A percentile compares a stretch with the other conserved stretches of the same genome.
These are phyloP conservation scores for Suhomyces maxii DNA, from an alignment of 1,139 yeast genomes.

Conservation along the genomic window DNA sequence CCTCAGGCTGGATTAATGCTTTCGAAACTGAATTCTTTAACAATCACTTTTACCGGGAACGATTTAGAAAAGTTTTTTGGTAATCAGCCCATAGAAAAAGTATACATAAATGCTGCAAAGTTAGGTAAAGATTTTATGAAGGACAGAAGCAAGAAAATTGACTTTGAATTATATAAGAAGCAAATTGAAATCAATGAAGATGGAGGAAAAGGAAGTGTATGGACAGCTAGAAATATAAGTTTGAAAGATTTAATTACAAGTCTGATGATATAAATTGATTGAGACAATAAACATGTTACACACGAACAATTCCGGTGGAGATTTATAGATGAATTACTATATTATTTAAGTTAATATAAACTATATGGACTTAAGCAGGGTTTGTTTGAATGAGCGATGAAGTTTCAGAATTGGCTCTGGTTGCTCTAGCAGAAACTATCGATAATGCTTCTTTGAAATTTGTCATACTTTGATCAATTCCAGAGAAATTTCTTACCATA, in stretches of 20 bases:
- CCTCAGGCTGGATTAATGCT: not conserved
- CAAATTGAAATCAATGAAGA: conserved; percentile 1
- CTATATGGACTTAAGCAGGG: no score
- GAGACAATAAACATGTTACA: no score
- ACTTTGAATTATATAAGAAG: conserved; percentile 5
- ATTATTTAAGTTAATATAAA: not conserved
- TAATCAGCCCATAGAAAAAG: conserved; percentile 19
- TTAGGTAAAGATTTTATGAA: conserved; percentile 1
- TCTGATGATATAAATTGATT: no score
- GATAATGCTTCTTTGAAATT: conserved; percentile 23
- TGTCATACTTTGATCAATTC: conserved; percentile 62
- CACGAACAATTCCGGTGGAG: no score
- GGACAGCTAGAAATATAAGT: conserved; percentile 8
- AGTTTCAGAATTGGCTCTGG: not conserved
- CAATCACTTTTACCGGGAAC: conserved; percentile 17
- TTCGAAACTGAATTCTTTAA: conserved; percentile 17
- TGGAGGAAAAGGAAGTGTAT: not conserved
- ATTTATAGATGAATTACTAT: not conserved
- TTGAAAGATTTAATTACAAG: not conserved
- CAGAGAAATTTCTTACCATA: conserved; percentile 52
- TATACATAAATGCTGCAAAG: conserved; percentile 16
- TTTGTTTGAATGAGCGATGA: not conserved
- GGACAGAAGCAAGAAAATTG: not conserved
- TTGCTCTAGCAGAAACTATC: not conserved
- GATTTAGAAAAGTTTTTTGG: conserved; percentile 20